phyloP scores from a whole-genome alignment of 2,329 filamentous ascomycete species.

The Fusarium humuli region DNA sequence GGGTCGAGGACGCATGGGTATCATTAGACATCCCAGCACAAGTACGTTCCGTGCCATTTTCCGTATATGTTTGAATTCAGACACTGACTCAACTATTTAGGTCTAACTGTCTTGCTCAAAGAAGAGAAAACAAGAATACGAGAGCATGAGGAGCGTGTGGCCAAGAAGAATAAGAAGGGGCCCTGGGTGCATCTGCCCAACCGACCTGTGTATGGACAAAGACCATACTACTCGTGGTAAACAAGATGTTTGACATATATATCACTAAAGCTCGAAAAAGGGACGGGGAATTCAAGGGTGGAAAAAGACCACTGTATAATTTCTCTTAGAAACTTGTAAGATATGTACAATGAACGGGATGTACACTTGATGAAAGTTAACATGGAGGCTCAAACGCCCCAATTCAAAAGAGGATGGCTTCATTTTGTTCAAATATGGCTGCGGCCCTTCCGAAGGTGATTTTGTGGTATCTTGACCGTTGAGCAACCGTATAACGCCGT shows the following conservation, averaged over 20 bases:
- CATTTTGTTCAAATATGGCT: neutral
- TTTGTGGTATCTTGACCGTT: conserved; percentile 17
- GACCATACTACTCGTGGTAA: conserved; percentile 94
- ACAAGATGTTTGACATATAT: conserved; percentile 7
- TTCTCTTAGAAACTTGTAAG: conserved; percentile 48
- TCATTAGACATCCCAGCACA: conserved; percentile 77
- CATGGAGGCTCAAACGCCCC: neutral
- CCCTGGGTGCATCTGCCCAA: conserved; percentile 92
- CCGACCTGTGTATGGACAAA: conserved; percentile 83
- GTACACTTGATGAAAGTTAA: conserved; percentile 41
- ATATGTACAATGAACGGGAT: conserved; percentile 53
- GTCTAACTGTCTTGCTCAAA: conserved; percentile 84
- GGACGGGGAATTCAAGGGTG: conserved; percentile 11
- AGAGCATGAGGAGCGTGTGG: conserved; percentile 79
- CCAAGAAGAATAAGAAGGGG: conserved; percentile 78
- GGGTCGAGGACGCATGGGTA: conserved; percentile 77
- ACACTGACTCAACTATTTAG: conserved; percentile 57
- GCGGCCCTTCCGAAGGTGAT: neutral
- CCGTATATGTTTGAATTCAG: neutral
- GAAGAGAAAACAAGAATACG: conserved; percentile 92
- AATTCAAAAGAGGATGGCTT: neutral
- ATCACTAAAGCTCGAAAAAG: conserved; percentile 7
- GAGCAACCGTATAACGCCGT: conserved; percentile 13
- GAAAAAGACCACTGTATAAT: conserved; percentile 29
- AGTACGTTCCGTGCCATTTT: conserved; percentile 65